A percentile compares a stretch with the other conserved stretches of the same genome.
Evolutionary conservation across 2,329 filamentous ascomycete species (phyloP).

Genomic region (Aspergillus novoparasiticus): DNA sequence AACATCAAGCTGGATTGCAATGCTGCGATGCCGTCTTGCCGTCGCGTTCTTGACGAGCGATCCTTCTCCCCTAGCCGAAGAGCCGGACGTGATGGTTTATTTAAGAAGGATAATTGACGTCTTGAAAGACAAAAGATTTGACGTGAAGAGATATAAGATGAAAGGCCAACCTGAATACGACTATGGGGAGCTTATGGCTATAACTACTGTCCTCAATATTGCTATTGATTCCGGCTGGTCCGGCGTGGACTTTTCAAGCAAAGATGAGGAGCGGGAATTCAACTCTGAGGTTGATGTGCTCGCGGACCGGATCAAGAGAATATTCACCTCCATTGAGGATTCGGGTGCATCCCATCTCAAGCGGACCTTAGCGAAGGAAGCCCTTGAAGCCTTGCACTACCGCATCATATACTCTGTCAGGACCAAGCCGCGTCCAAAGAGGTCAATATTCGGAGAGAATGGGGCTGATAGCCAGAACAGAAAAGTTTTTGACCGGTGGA

Average conservation of each 20-base stretch:
- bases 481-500: not conserved
- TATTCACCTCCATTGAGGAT: constrained; percentile 68
- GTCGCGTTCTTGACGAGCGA: constrained; percentile 37
- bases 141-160: constrained; percentile 30
- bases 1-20: constrained; percentile 37
- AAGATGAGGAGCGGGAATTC: constrained; percentile 55
- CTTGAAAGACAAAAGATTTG: constrained; percentile 35
- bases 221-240: constrained; percentile 67
- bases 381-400: constrained; percentile 72
- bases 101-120: constrained; percentile 33
- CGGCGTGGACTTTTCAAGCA: constrained; percentile 33
- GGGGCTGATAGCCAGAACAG: constrained; percentile 14
- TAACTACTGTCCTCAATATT: constrained; percentile 70
- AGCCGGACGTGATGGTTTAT: constrained; percentile 30
- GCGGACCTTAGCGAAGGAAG: constrained; percentile 75
- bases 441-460: constrained; percentile 41
- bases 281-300: constrained; percentile 72
- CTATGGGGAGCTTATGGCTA: constrained; percentile 68
- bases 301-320: constrained; percentile 58
- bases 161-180: constrained; percentile 46
- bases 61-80: constrained; percentile 29
- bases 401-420: constrained; percentile 72
- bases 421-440: constrained; percentile 60
- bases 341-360: constrained; percentile 71
- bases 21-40: constrained; percentile 45